A percentile compares a stretch with the other conserved stretches of the same genome.
Evolutionary conservation across 192 early-diverging fungal species (phyloP).

Genomic region (Coemansia sp.): DNA sequence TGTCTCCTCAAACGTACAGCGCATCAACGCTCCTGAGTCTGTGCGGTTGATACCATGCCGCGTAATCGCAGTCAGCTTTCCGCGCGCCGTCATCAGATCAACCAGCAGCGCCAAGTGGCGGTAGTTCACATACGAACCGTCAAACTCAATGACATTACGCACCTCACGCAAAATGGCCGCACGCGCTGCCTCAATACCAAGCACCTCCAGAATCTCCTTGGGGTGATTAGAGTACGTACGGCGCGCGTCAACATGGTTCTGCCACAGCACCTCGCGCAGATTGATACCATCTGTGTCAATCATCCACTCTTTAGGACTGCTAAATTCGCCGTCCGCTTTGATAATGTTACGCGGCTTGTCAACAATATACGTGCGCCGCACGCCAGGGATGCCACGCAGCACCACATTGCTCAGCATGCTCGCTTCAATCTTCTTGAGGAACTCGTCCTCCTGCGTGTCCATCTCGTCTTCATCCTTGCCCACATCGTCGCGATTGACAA

Average conservation of each 20-base stretch:
- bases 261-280: slow-evolving; percentile 79
- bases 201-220: slow-evolving; percentile 86
- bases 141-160: slow-evolving; percentile 90
- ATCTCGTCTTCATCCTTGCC: slow-evolving; percentile 55
- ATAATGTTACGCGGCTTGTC: slow-evolving; percentile 30
- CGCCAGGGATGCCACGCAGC: slow-evolving; percentile 85
- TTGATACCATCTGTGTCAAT: slow-evolving; percentile 95
- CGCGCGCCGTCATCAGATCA: slow-evolving; percentile 95
- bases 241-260: slow-evolving; percentile 76
- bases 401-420: slow-evolving; percentile 84
- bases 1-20: slow-evolving; percentile 97
- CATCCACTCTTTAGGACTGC: slow-evolving; percentile 66
- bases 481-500: slow-evolving; percentile 66
- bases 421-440: slow-evolving; percentile 81
- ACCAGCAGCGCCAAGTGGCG: slow-evolving; percentile 92
- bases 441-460: slow-evolving; percentile 77
- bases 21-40: slow-evolving; percentile 90
- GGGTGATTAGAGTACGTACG: slow-evolving; percentile 89
- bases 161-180: slow-evolving; percentile 85
- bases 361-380: slow-evolving; percentile 73
- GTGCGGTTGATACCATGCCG: slow-evolving; percentile 98
- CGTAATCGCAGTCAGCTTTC: slow-evolving; percentile 93
- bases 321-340: slow-evolving; percentile 65
- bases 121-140: slow-evolving; percentile 98
- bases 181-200: slow-evolving; percentile 97